Conservation (phyloP, 1,284 basidiomycete species). For the Ceratobasidium sp. region DNA sequence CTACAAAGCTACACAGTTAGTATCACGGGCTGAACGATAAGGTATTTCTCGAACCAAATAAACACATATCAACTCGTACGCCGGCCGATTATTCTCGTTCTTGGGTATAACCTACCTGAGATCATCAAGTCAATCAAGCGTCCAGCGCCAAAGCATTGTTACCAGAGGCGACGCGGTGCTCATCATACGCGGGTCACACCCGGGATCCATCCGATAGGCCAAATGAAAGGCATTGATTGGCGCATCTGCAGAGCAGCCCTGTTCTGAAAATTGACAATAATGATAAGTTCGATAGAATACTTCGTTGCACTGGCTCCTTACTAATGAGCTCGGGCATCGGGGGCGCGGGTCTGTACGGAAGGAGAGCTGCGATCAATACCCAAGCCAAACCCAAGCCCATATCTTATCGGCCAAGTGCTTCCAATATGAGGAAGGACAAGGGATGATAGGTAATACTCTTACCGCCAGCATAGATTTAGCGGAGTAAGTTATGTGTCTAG, state of each 20-base stretch:
- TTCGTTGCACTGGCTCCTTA: neutral
- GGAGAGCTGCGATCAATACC: constrained; percentile 13
- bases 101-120: constrained; percentile 35
- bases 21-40: neutral
- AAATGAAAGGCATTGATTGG: constrained; percentile 39
- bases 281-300: neutral
- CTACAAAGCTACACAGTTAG: neutral
- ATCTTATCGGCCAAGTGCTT: neutral
- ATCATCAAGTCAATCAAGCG: neutral
- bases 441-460: constrained; percentile 17
- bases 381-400: neutral
- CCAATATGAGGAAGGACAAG: constrained; percentile 42
- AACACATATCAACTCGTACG: neutral
- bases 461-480: too few species aligned
- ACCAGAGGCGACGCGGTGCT: neutral
- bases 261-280: constrained; percentile 19
- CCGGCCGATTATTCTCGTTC: neutral
- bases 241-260: constrained; percentile 27
- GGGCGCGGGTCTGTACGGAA: constrained; percentile 30
- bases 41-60: neutral
- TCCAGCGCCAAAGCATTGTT: neutral
- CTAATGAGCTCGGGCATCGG: constrained; percentile 36
- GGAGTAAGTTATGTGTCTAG: too few species aligned
- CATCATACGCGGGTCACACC: constrained; percentile 33
- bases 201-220: constrained; percentile 43